Evolutionary conservation across 2,329 filamentous ascomycete genomes (phyloP), one percentile per base, ranked within the genome.

Genomic region (Fusarium concolor): DNA sequence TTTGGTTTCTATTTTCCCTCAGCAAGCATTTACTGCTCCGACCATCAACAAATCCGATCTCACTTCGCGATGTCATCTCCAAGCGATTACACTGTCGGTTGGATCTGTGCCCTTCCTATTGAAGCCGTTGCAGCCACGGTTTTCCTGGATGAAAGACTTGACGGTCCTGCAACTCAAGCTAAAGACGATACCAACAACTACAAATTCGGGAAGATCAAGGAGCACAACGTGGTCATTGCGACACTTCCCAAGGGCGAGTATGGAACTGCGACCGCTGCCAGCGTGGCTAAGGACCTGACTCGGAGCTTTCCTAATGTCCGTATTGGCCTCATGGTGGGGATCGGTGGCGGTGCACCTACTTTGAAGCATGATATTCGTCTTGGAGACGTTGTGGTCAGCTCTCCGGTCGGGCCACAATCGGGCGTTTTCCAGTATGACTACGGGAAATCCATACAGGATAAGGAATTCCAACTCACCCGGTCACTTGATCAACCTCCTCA

Each of bases 291-390:
- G 7, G 29, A 33, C 14, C 6, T 33, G 70, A 31, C 75, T 1
- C 68, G 54, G 3, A 79, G 67, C 54, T 80, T 78, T 41, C 72
- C 72, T 0, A 71, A 75, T 5, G 38, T 81, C 8, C 44, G 67
- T 5, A 57, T 79, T 5, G 74, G 74, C 1, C 45, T 60, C 8
- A 60, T 33, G 29, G 14, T 33, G 6, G 29, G 29, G 2, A 33
- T 33, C 15, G 29, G 29, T 1, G 78, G 76, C 8, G 78, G 78
- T 9, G 76, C 71, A 0, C 79, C 79, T 56, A 81, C 55, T 44
- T 2, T 2, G 4, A 56, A 68, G 5, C 60, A 76, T 18, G 77
- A 81, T 10, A 74, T 81, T 1, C 73, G 77, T 10, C 57, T 74
- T 2, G 71, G 72, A 0, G 72, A 74, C 35, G n/a, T 74, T 2